A percentile compares a stretch with the other conserved stretches of the same genome.
These are phyloP conservation scores for Picea engelmannii DNA, from an alignment of 83 land plant species.

Conservation along the genomic window DNA sequence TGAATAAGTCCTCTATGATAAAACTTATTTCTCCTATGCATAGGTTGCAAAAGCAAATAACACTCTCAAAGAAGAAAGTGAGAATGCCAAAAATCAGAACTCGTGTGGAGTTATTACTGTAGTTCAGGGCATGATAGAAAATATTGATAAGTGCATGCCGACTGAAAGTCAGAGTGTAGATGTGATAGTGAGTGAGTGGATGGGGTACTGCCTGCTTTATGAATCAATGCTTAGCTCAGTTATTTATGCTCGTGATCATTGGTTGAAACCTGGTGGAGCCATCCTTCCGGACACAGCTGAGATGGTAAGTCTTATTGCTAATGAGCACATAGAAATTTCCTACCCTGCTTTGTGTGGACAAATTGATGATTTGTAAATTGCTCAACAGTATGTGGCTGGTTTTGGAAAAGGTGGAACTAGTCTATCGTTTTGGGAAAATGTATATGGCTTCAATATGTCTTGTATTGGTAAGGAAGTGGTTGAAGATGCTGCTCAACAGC, in stretches of 20 bases:
- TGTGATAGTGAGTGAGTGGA: constrained; percentile 97
- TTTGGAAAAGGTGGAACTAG: constrained; percentile 96
- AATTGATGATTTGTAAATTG: constrained; percentile 1
- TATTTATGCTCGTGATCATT: constrained; percentile 87
- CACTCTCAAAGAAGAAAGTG: constrained; percentile 29
- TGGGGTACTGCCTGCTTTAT: constrained; percentile 92
- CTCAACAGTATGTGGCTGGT: constrained; percentile 85
- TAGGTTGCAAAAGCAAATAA: constrained; percentile 92
- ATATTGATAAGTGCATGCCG: constrained; percentile 47
- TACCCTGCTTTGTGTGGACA: neutral
- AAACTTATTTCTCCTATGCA: neutral
- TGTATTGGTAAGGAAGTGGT: constrained; percentile 81
- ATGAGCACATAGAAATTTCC: neutral
- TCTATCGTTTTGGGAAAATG: constrained; percentile 94
- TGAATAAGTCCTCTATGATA: neutral
- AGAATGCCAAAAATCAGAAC: neutral
- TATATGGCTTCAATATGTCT: constrained; percentile 91
- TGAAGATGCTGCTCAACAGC: constrained; percentile 73
- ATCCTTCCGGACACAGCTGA: constrained; percentile 93
- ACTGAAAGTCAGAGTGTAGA: constrained; percentile 69
- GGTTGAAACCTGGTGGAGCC: constrained; percentile 97
- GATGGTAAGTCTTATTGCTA: constrained; percentile 55
- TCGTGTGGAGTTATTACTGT: constrained; percentile 53
- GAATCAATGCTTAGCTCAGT: constrained; percentile 96
- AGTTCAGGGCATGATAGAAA: constrained; percentile 89